phyloP scores from a whole-genome alignment of 441 rosid genomes.

The Euphorbia schlechtendalii region DNA sequence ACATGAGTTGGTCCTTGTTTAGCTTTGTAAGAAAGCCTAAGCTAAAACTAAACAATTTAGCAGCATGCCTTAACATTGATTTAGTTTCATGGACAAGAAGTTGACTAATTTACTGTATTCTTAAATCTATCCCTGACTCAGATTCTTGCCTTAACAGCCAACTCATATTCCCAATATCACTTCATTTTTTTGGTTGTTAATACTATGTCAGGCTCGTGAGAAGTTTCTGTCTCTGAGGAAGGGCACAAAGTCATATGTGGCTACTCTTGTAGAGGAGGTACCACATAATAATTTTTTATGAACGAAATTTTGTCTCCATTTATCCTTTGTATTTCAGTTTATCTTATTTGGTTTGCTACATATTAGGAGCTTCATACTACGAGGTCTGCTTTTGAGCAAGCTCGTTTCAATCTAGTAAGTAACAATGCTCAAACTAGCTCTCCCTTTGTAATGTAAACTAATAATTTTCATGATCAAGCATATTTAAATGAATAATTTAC shows the following conservation, averaged over 20 bases:
- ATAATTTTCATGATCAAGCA: not conserved
- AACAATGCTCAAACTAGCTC: slow-evolving; percentile 14
- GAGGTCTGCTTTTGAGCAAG: slow-evolving; percentile 90
- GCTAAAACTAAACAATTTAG: not conserved
- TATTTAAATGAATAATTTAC: slow-evolving; percentile 9
- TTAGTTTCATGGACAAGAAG: not conserved
- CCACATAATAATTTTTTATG: slow-evolving; percentile 10
- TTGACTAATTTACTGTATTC: not conserved
- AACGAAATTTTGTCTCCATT: slow-evolving; percentile 8
- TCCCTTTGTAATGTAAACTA: not conserved
- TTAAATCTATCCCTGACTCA: not conserved
- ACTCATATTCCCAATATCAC: not conserved
- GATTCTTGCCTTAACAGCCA: not conserved
- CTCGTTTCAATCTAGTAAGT: slow-evolving; percentile 87
- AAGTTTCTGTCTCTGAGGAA: slow-evolving; percentile 94
- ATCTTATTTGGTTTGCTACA: slow-evolving; percentile 21
- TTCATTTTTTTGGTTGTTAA: slow-evolving; percentile 1
- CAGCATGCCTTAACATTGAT: not conserved
- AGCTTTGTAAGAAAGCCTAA: not conserved
- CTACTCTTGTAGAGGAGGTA: slow-evolving; percentile 85
- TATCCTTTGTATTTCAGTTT: slow-evolving; percentile 8
- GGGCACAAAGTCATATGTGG: slow-evolving; percentile 80
- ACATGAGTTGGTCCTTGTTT: not conserved
- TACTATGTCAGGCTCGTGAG: slow-evolving; percentile 71
- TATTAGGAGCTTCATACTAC: slow-evolving; percentile 90